phyloP scores from a whole-genome alignment of 2,329 filamentous ascomycete species.

The Xylariaceae sp. region DNA sequence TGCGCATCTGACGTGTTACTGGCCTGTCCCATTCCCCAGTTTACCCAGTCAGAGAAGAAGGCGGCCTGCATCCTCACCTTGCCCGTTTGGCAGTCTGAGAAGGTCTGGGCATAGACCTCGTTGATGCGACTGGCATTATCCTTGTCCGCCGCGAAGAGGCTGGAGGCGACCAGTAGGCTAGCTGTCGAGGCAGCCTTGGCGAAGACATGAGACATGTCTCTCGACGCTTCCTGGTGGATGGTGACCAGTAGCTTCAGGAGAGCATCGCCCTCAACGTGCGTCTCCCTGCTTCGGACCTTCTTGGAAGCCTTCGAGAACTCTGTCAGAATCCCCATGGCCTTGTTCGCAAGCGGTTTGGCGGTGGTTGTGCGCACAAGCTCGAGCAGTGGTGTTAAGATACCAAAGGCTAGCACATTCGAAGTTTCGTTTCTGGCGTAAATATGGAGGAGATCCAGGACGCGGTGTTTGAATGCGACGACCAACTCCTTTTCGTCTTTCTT shows the following conservation, averaged over 20 bases:
- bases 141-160: constrained; percentile 49
- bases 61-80: constrained; percentile 53
- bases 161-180: constrained; percentile 58
- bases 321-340: constrained; percentile 64
- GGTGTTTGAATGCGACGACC: constrained; percentile 90
- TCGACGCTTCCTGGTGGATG: constrained; percentile 61
- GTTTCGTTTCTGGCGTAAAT: constrained; percentile 79
- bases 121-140: constrained; percentile 47
- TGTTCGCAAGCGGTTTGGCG: constrained; percentile 66
- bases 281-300: constrained; percentile 41
- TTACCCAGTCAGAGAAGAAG: constrained; percentile 67
- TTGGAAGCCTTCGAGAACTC: constrained; percentile 61
- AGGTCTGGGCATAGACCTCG: constrained; percentile 56
- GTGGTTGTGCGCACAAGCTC: constrained; percentile 67
- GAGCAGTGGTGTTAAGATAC: constrained; percentile 69
- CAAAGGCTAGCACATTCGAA: constrained; percentile 57
- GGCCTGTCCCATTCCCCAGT: constrained; percentile 56
- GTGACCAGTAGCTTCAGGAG: constrained; percentile 52
- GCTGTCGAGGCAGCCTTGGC: constrained; percentile 67
- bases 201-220: constrained; percentile 61
- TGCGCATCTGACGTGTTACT: constrained; percentile 11
- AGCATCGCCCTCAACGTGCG: constrained; percentile 32
- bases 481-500: constrained; percentile 81
- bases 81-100: constrained; percentile 51
- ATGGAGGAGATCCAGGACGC: constrained; percentile 78